phyloP scores from a whole-genome alignment of 305 asterid species.

The Ilex paraguariensis region DNA sequence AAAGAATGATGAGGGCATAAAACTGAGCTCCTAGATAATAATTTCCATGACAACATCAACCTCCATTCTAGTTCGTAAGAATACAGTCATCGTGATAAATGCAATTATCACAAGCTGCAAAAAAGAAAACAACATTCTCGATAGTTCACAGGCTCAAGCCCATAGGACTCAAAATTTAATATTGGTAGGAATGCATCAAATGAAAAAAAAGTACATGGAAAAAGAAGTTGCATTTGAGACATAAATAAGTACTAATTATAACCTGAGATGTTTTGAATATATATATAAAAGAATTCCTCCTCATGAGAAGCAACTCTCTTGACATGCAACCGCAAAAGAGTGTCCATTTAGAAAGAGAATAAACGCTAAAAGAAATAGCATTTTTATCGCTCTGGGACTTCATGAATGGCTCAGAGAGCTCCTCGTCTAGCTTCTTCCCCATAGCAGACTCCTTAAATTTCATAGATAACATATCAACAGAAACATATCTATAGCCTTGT shows the following conservation, averaged over 20 bases:
- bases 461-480: conserved; percentile 5
- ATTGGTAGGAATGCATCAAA: too few relatives aligned
- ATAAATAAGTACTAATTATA: neutral
- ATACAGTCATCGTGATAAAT: conserved; percentile 21
- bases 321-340: conserved; percentile 16
- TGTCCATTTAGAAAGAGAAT: conserved; percentile 12
- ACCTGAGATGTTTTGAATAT: conserved; percentile 14
- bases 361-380: conserved; percentile 1
- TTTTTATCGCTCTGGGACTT: neutral
- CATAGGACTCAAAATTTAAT: too few relatives aligned
- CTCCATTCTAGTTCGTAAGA: conserved; percentile 21
- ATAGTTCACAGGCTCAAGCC: too few relatives aligned
- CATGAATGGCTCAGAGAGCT: neutral
- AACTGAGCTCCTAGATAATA: conserved; percentile 20
- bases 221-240: too few relatives aligned
- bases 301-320: conserved; percentile 18
- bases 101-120: conserved; percentile 21
- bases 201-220: too few relatives aligned
- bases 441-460: conserved; percentile 9
- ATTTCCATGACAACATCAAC: conserved; percentile 20
- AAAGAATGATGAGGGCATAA: conserved; percentile 17
- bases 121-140: neutral
- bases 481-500: conserved; percentile 2
- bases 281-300: conserved; percentile 13
- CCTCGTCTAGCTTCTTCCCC: conserved; percentile 9